phyloP scores from a whole-genome alignment of 108 stramenopile species.

The Pinguiococcus pyrenoidosus region DNA sequence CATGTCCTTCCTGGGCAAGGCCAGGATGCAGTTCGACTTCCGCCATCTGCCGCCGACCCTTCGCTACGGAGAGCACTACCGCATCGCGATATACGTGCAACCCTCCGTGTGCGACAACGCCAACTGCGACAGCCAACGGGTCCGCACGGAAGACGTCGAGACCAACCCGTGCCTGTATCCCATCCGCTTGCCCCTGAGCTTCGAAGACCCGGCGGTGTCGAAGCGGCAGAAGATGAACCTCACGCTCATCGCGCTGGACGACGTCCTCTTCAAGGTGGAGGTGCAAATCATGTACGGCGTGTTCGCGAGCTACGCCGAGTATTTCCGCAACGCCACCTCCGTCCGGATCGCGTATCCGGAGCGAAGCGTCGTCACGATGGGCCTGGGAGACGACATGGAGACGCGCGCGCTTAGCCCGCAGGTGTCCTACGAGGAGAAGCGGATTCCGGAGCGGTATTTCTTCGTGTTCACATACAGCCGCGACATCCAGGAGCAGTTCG shows the following conservation, averaged over 20 bases:
- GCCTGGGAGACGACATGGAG: conserved; percentile 1
- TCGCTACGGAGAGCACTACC: conserved; percentile 54
- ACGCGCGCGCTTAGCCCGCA: conserved; percentile 44
- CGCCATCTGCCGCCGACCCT: conserved; percentile 43
- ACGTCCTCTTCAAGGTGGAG: conserved; percentile 53
- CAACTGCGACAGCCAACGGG: background rate
- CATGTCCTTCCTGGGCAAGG: conserved; percentile 40
- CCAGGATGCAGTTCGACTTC: conserved; percentile 54
- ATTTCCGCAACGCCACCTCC: conserved; percentile 48
- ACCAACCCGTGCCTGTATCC: conserved; percentile 53
- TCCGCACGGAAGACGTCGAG: too few species aligned
- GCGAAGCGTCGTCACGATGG: conserved; percentile 5
- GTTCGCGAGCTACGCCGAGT: conserved; percentile 36
- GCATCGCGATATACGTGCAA: conserved; percentile 48
- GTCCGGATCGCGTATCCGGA: conserved; percentile 35
- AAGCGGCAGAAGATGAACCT: conserved; percentile 52
- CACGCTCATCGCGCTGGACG: conserved; percentile 56
- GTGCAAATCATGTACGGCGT: conserved; percentile 59
- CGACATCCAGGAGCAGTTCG: conserved; percentile 14
- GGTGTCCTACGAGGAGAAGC: conserved; percentile 45
- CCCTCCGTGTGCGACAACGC: conserved; percentile 38
- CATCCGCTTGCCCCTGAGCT: conserved; percentile 48
- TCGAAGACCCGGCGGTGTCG: conserved; percentile 25
- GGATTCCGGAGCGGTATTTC: conserved; percentile 19
- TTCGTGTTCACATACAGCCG: conserved; percentile 16